Base-by-base conservation (phyloP, 495 filamentous ascomycete genomes). In the Viridothelium virens region DNA sequence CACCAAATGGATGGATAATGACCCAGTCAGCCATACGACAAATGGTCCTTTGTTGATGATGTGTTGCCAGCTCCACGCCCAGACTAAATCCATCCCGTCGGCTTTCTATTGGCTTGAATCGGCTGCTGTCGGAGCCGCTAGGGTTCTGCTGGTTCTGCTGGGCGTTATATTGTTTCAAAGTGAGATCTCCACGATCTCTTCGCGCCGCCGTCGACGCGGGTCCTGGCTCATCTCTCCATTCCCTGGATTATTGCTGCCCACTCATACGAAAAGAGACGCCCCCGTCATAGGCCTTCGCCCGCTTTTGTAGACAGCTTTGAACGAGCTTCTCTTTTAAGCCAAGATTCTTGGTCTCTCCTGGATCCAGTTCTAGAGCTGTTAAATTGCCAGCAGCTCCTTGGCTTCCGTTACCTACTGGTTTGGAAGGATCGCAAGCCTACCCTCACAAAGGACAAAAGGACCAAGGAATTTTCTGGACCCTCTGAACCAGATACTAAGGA, bases 31-130 rank as follows among this genome's bases (percentile, higher is more conserved):
- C 25, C 25, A 25, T 25, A 25, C 25, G 25, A 25, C 25, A 25
- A 25, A 25, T 25, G 41, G 7, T 14, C 14, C 53, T 34, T 59
- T 33, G n/a, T 36, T 59, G 53, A 59, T 59, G 53, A 59, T 59
- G 53, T 5, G 53, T 36, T 59, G 53, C 9, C 18, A 3, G 7
- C 2, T 18, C 53, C 25, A 10, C 1, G 14, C 3, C 53, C 53
- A 59, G 53, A 18, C 53, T 59, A 36, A 59, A 34, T 16, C 2
- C n/a, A 18, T 9, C 5, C 48, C 48, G 48, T 59, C 6, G 25
- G 53, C 53, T 36, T 33, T 59, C 53, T 36, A 59, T 59, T 59
- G 53, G 53, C 53, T 59, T 59, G 33, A 18, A 7, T 31, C 53
- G 53, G 53, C 31, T 59, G 31, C 5, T 36, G 6, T 59, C 53